phyloP scores from a whole-genome alignment of 2,329 filamentous ascomycete genomes.

The Aaosphaeria arxii region DNA sequence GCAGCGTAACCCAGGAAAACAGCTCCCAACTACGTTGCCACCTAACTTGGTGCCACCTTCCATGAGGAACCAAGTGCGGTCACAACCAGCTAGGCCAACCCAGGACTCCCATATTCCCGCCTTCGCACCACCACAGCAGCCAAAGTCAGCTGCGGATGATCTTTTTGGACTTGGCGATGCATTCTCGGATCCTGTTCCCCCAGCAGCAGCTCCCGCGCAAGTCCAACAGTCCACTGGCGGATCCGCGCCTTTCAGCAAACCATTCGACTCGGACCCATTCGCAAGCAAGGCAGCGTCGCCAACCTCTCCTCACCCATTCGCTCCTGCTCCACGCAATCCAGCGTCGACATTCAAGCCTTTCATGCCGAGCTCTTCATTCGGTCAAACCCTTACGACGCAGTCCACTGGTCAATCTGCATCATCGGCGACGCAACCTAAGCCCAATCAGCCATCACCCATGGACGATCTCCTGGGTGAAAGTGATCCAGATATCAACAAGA shows the following conservation, averaged over 20 bases:
- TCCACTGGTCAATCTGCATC: constrained; percentile 62
- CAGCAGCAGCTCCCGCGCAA: constrained; percentile 51
- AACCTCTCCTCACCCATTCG: constrained; percentile 52
- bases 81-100: constrained; percentile 11
- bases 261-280: constrained; percentile 62
- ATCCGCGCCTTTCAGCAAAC: constrained; percentile 48
- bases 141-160: constrained; percentile 86
- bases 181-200: constrained; percentile 49
- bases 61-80: constrained; percentile 64
- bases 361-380: constrained; percentile 87
- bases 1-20: constrained; percentile 71
- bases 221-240: constrained; percentile 72
- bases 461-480: constrained; percentile 87
- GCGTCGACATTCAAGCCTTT: constrained; percentile 78
- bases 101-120: neutral
- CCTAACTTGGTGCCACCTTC: constrained; percentile 80
- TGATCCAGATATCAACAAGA: constrained; percentile 84
- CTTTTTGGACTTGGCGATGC: constrained; percentile 82
- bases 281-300: constrained; percentile 51
- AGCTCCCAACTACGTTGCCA: constrained; percentile 74
- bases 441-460: constrained; percentile 49
- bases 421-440: constrained; percentile 42
- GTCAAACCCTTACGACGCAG: constrained; percentile 74
- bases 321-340: constrained; percentile 42
- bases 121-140: constrained; percentile 44